Base-by-base conservation (phyloP, 306 rosid genomes). In the Vigna mungo region DNA sequence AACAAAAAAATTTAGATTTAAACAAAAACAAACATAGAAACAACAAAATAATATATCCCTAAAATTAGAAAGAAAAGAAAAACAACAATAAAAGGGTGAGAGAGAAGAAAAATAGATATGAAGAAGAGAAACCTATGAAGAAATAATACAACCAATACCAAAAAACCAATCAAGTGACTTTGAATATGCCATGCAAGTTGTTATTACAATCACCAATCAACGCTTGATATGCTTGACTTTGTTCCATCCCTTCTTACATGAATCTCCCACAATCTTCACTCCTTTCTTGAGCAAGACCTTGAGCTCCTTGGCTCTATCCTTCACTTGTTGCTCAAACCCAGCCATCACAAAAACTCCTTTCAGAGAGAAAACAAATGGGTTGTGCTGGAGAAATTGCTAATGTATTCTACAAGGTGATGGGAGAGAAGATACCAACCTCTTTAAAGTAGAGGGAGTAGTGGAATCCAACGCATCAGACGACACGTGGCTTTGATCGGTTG, bases 221-320 rank as follows among this genome's bases (percentile, higher is more conserved):
- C 88, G 72, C 61, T 82, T 89, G 61, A 87, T 52, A 51, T 88
- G 80, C 91, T 72, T 91, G 71, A 93, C 83, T 84, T 84, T 93
- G 72, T 14, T 5, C 98, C 97, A 91, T 1, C 98, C 93, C 78
- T 88, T 93, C 89, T 84, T 93, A 90, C 90, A 89, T 14, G 98
- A 81, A n/a, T 88, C 59, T 44, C 93, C 91, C 0, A 91, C 96
- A 51, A 87, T 25, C 85, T 66, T 90, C 39, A 88, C 86, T 1
- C 98, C 96, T 72, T 84, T 93, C 76, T 75, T 81, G 34, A 93
- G 64, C 2, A 91, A 55, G 36, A 1, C 21, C 86, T 84, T 87
- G 62, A 93, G 81, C 80, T 59, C 93, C 77, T 12, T 61, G 6
- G 93, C 92, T 76, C 87, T 88, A 20, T 51, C 23, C 85, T 83